These are phyloP conservation scores for Chionographis japonica DNA, from an alignment of 106 monocot species.

Conservation along the genomic window DNA sequence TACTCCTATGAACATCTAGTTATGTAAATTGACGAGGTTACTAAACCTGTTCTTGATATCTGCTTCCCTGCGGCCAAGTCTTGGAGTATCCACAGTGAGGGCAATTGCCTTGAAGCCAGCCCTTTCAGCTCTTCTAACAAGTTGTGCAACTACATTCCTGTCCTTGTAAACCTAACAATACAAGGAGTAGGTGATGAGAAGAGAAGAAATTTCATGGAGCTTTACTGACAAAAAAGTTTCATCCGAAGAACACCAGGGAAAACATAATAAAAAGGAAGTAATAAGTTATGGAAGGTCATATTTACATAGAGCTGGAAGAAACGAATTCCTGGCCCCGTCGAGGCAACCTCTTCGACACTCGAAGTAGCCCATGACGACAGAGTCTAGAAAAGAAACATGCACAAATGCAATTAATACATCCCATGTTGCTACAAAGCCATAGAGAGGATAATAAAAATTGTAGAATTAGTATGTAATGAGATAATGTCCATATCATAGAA, in stretches of 20 bases:
- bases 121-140: constrained; percentile 72
- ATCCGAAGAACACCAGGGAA: neutral
- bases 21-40: neutral
- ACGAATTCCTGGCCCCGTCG: constrained; percentile 80
- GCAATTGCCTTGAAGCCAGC: constrained; percentile 75
- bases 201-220: neutral
- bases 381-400: constrained; percentile 27
- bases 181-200: neutral
- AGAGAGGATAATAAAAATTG: no score
- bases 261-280: neutral
- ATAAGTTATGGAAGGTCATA: neutral
- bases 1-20: neutral
- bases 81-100: constrained; percentile 61
- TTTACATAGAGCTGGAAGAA: constrained; percentile 97
- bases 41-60: constrained; percentile 66
- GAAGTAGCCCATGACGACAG: constrained; percentile 80
- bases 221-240: no score
- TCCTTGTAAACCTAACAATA: constrained; percentile 53
- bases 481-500: no score
- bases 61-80: constrained; percentile 66
- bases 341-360: constrained; percentile 87
- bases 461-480: no score
- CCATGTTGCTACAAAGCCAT: no score
- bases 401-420: no score
- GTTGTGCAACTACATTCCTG: constrained; percentile 65